Evolutionary conservation across 192 early-diverging fungal species (phyloP), one percentile per base, ranked within the genome.

Genomic region (Umbelopsis ramanniana): DNA sequence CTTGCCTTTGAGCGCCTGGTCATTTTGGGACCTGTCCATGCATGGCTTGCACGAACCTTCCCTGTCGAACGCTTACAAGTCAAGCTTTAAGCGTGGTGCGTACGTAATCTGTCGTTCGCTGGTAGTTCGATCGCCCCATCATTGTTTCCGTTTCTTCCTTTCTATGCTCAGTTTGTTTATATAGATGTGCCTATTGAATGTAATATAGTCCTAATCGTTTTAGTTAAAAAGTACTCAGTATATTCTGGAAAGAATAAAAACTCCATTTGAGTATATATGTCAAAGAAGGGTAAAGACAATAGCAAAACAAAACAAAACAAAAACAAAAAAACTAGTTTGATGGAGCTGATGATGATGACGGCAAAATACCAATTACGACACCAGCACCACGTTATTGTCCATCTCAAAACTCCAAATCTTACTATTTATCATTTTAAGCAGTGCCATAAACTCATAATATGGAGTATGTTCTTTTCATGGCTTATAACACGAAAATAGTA

Each of bases 1-100:
- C 47, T 85, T 9, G 60, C 73, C 15, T 86, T 79, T 66, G 85
- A 88, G 73, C 74, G 77, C 15, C 47, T 85, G n/a, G 74, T 86
- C 37, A 78, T 85, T 21, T 69, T 86, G 23, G 82, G 82, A 15
- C 81, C 85, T 46, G 79, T 88, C 5, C 83, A 82, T 40, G 74
- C 71, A 26, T 78, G 72, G 71, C 37, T 81, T 11, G 75, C 81
- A 26, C 76, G 80, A 71, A 81, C 81, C 50, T 82, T 79, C n/a
- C 83, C 86, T 29, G 70, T 86, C 24, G 79, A 79, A 54, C 72
- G 79, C 2, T 53, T 82, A 7, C 43, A 79, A 50, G 48, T 81
- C 23, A 79, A 81, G 55, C 52, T 69, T 29, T 82, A 82, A 70
- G 45, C n/a, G 17, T 17, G 15, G 67, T 24, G 35, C 45, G 22